Evolutionary conservation across 345 rosid genomes (phyloP), one percentile per base, ranked within the genome.

Genomic region (Gossypium herbaceum): DNA sequence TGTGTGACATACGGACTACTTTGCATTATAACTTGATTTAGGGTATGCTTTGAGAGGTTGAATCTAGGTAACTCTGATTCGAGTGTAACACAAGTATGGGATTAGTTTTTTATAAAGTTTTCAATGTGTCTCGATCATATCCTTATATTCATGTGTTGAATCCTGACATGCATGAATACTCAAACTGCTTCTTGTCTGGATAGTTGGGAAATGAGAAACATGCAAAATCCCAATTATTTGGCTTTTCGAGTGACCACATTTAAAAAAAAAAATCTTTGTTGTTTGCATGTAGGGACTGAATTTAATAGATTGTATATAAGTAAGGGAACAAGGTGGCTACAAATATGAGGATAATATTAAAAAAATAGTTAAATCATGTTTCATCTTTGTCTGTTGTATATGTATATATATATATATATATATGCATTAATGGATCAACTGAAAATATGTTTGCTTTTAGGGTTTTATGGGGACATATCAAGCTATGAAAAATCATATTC

Each of bases 241-340:
- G 70, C 54, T 66, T 44, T 44, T 50, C 20, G 12, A 7, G 19
- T 12, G 55, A 12, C n/a, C 71, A 1, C 55, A 20, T 67, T 2
- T 45, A 0, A 0, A 0, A 27, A 27, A 12, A 1, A 20, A 16
- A 17, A 2, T 2, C 3, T 67, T 41, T 48, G 47, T 16, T n/a
- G 69, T 41, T 34, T 45, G 72, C 72, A 68, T 48, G 57, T 24
- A 48, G 56, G 57, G 57, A 48, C 72, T 48, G 27, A 48, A 48
- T 48, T 68, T 15, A 25, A 16, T 24, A 25, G 57, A 68, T 10
- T 68, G 58, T 9, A n/a, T 50, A 24, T 68, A 68, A 25, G 25
- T 10, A 19, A 68, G 72, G 58, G 72, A 68, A 25, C 72, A 68
- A 48, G 44, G 44, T n/a, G 22, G 43, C 58, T 68, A 48, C 72